Percentiles rank a stretch among this genome's conserved stretches.
These are phyloP conservation scores for Dittrichia graveolens DNA, from an alignment of 129 eudicot species.

Conservation along the genomic window DNA sequence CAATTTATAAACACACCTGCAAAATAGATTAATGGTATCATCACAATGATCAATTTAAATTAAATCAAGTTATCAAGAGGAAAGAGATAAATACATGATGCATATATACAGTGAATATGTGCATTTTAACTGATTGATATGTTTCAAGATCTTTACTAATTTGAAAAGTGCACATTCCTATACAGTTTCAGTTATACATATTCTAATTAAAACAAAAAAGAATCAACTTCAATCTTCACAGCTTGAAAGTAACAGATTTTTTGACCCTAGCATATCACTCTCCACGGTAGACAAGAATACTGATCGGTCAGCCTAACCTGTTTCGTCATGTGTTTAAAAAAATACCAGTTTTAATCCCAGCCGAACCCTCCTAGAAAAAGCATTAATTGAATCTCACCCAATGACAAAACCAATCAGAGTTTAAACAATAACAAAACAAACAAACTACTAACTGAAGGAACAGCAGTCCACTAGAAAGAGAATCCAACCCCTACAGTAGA, in stretches of 20 bases:
- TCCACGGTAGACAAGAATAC: too few relatives aligned
- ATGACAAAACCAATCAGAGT: too few relatives aligned
- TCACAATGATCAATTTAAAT: background rate
- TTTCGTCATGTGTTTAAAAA: too few relatives aligned
- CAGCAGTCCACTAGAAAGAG: background rate
- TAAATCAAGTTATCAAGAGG: background rate
- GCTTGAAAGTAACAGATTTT: background rate
- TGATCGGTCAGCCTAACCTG: too few relatives aligned
- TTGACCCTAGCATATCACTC: too few relatives aligned
- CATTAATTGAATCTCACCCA: too few relatives aligned
- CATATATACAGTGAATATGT: background rate
- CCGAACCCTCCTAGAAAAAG: too few relatives aligned
- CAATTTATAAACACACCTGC: conserved; percentile 33
- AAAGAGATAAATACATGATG: background rate
- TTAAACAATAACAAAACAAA: background rate
- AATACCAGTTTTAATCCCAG: too few relatives aligned
- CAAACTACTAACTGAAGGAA: background rate
- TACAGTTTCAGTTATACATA: background rate
- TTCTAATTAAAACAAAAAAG: background rate
- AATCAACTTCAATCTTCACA: background rate
- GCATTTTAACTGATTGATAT: background rate
- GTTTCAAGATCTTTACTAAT: background rate
- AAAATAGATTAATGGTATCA: conserved; percentile 4
- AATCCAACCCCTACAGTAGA: background rate
- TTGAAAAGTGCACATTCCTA: conserved; percentile 13